Evolutionary conservation across 495 filamentous ascomycete genomes (phyloP), one percentile per base, ranked within the genome.

Genomic region (Xylaria cubensis): DNA sequence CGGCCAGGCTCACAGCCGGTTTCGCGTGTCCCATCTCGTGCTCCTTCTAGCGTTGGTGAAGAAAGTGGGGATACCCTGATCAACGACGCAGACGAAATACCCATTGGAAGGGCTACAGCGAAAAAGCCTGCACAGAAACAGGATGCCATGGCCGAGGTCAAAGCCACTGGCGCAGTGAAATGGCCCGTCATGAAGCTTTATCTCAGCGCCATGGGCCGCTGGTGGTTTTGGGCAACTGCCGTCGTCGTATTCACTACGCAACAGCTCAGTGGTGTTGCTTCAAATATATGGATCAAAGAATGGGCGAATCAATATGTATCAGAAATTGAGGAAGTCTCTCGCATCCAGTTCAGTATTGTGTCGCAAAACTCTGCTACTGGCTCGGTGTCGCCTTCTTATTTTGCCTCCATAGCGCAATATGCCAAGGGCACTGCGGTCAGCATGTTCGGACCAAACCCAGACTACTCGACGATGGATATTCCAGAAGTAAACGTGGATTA

Each of bases 241-340:
- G 79, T 90, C 26, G 62, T 89, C 0, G 88, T 93, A 53, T 98
- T 99, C 77, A 88, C 84, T 17, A 81, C 90, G 58, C 93, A 97
- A 77, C 95, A 98, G 78, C 74, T 97, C 36, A 91, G 91, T 21
- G 91, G 91, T 15, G 92, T 98, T 17, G 92, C 92, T 12, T 94
- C 93, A 21, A 97, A 93, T 74, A 80, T 98, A 50, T 99, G 97
- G 97, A 97, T 99, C 73, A 88, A 93, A 74, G 86, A 95, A 76
- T 99, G 97, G 97, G 83, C 86, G 9, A 88, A 88, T 70, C 86
- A 88, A 69, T 88, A 88, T 72, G 75, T 84, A 5, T 79, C 79
- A 15, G 74, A 67, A 53, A 50, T 62, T 8, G 83, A 83, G 50
- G 76, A 77, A 41, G 74, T 74, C 12, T 69, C 73, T 10, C 72